These are phyloP conservation scores for Urtica urens DNA, from an alignment of 306 rosid species.

Conservation along the genomic window DNA sequence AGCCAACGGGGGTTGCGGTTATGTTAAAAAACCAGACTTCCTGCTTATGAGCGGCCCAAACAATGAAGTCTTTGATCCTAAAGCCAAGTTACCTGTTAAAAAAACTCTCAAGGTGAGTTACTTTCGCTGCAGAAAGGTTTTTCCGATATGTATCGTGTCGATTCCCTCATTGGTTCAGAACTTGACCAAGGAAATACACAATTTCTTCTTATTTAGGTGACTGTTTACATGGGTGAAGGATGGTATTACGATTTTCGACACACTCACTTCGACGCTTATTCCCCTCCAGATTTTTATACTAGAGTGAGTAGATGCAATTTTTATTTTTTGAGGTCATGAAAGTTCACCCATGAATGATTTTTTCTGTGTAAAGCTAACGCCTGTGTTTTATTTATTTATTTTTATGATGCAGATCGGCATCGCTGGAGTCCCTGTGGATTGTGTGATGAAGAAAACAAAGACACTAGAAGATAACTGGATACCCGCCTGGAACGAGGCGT, in stretches of 20 bases:
- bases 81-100: conserved; percentile 41
- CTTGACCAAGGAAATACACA: conserved; percentile 14
- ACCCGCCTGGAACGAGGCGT: conserved; percentile 72
- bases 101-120: conserved; percentile 58
- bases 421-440: conserved; percentile 82
- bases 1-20: conserved; percentile 92
- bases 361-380: conserved; percentile 1
- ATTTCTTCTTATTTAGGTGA: conserved; percentile 45
- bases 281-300: conserved; percentile 94
- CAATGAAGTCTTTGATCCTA: conserved; percentile 63
- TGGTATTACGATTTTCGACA: conserved; percentile 76
- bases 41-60: conserved; percentile 39
- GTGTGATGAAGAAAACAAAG: conserved; percentile 58
- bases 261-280: conserved; percentile 80
- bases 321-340: background rate
- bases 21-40: conserved; percentile 85
- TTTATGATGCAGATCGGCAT: conserved; percentile 61
- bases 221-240: conserved; percentile 93
- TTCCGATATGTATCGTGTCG: conserved; percentile 2
- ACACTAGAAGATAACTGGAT: conserved; percentile 82
- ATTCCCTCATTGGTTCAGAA: background rate
- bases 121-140: background rate
- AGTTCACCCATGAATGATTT: background rate
- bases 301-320: conserved; percentile 40
- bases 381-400: conserved; percentile 4